These are phyloP conservation scores for Pelargonium nanum DNA, from an alignment of 345 rosid species.

Conservation along the genomic window DNA sequence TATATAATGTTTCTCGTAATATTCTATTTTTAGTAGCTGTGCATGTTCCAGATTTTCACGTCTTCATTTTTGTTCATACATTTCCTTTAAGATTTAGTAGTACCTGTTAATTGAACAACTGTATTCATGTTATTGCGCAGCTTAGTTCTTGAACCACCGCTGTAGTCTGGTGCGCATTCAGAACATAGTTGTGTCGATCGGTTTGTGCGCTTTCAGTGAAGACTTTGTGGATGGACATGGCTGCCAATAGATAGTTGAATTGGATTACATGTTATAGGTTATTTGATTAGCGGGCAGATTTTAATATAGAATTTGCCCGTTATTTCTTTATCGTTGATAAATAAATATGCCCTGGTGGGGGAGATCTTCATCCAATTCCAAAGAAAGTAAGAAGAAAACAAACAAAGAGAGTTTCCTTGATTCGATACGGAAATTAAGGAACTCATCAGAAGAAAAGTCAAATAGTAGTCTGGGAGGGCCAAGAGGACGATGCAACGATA, in stretches of 20 bases:
- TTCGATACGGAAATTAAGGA: constrained; percentile 45
- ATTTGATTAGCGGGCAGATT: constrained; percentile 12
- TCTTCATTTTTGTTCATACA: neutral
- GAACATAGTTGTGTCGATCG: neutral
- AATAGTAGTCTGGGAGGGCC: constrained; percentile 37
- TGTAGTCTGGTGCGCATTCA: neutral
- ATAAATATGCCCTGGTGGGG: constrained; percentile 65
- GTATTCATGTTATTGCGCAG: neutral
- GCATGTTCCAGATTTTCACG: neutral
- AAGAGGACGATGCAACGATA: constrained; percentile 32
- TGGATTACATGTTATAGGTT: constrained; percentile 15
- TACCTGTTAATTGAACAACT: neutral
- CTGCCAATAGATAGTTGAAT: constrained; percentile 14
- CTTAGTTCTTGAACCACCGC: neutral
- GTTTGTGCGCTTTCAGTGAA: neutral
- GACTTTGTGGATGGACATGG: neutral
- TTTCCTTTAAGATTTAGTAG: neutral
- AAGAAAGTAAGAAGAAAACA: constrained; percentile 63
- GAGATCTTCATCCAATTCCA: constrained; percentile 54
- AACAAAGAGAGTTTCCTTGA: constrained; percentile 66
- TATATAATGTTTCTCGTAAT: neutral
- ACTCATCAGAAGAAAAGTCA: constrained; percentile 43
- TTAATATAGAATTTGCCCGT: constrained; percentile 13
- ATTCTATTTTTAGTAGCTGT: neutral
- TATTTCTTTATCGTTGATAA: neutral